Evolutionary conservation across 805 yeast genomes (phyloP), one percentile per base, ranked within the genome.

Genomic region (Ogataea ganodermae): DNA sequence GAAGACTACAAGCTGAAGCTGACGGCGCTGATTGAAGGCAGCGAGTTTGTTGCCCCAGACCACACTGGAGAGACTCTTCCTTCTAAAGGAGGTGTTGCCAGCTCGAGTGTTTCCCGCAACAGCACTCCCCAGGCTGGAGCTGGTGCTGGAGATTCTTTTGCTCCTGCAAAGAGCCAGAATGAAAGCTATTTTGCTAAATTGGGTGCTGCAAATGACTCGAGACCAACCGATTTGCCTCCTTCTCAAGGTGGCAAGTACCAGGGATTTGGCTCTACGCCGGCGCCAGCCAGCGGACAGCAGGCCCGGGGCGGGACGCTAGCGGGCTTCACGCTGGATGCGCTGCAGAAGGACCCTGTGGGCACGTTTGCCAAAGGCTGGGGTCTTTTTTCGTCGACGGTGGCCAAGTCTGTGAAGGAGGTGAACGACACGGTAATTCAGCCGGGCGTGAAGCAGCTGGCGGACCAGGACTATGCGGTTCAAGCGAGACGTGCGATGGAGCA

Each of bases 291-390:
- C 42, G 18, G n/a, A 4, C 31, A 24, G 13, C 50, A 56, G 49
- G 51, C 49, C 44, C 41, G 35, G 38, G 50, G 62, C 41, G 79
- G 80, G 1, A 70, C 83, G 7, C 67, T 80, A 30, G 62, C 84
- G 8, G 75, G 76, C 1, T 75, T 89, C 58, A 80, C 86, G 6
- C 58, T 86, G 8, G 88, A 86, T 52, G 81, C 81, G 45, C 71
- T 87, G 42, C 95, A 86, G 65, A 69, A 66, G 32, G 98, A 94
- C 64, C 98, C 99, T 5, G 57, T 91, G 44, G 96, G 96, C n/a
- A 86, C 97, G 0, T 75, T 94, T 45, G 67, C 88, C 32, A 89
- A 84, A 68, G 98, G 99, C 18, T 94, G 98, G 97, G 91, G 96
- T 21, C 70, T 94, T 53, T 89, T 94, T 61, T 84, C 96, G 9